Base-by-base conservation (phyloP, 2,329 filamentous ascomycete genomes). In the Microdochium bolleyi region DNA sequence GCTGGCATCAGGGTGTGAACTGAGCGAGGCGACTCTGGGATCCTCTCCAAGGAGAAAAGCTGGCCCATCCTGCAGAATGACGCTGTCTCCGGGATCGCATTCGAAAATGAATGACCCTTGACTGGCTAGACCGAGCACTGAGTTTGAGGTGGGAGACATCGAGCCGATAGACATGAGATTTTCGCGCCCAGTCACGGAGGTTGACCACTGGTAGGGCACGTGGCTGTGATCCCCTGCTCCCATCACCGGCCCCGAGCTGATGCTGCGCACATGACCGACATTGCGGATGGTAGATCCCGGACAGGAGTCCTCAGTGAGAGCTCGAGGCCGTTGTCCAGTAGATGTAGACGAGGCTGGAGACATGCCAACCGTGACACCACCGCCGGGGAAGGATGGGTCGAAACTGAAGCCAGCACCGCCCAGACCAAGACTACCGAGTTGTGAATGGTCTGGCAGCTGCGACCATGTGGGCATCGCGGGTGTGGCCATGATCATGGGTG, bases 241-340 rank as follows among this genome's bases (percentile, higher is more conserved):
- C 49, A 60, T 64, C 7, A 62, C 56, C 3, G 60, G 58, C 3
- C 61, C 62, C 50, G 64, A 64, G 57, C 64, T 65, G 51, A 62
- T 64, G 46, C 61, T 65, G 13, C 63, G 55, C 21, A 63, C 54
- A 52, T 63, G 60, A 21, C 58, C 57, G 9, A 59, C 57, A 32
- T 60, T 59, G 37, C 60, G 58, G 44, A 59, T 53, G 24, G 59
- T 53, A 14, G 57, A 27, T 3, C 58, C 58, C 24, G 57, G 48
- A 34, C 63, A 52, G 49, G 54, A 55, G 49, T 51, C 44, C 21
- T 58, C 51, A 11, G 63, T 64, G 19, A 63, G 54, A 21, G 63
- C 61, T 13, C 63, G 58, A 30, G 59, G 30, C 44, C 63, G 56
- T 22, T 60, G 57, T 34, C 58, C 25, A 21, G 21, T 32, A 7